Percentiles rank a stretch among this genome's conserved stretches.
Evolutionary conservation across 2,329 filamentous ascomycete genomes (phyloP).

Genomic region (Diaporthe citriasiana): DNA sequence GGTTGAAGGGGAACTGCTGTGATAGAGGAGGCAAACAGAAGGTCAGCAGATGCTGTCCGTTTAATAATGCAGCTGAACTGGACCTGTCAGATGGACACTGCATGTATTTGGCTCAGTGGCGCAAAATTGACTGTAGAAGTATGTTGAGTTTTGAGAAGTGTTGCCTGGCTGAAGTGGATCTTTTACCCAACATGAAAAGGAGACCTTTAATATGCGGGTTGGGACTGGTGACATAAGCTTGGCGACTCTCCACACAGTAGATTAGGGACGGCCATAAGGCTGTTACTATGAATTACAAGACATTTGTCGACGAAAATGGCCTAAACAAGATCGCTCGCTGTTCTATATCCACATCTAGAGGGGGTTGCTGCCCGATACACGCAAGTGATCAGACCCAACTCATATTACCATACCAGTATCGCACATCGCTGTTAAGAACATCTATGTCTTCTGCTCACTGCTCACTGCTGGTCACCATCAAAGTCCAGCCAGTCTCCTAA

Average conservation of each 20-base stretch:
- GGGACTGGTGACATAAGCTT: too few species aligned
- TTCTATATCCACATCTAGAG: too few species aligned
- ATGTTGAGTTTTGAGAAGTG: background rate
- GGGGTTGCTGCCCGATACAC: too few species aligned
- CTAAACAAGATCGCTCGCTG: too few species aligned
- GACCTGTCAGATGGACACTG: background rate
- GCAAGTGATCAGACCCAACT: background rate
- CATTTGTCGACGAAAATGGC: too few species aligned
- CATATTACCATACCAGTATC: too few species aligned
- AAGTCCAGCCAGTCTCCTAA: constrained; percentile 54
- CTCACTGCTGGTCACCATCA: constrained; percentile 13
- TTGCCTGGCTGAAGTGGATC: background rate
- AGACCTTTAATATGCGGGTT: too few species aligned
- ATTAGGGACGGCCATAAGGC: too few species aligned
- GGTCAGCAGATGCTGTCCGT: background rate
- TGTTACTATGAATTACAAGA: too few species aligned
- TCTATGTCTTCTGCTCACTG: too few species aligned
- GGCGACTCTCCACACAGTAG: too few species aligned
- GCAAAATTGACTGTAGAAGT: background rate
- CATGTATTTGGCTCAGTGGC: background rate
- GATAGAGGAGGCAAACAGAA: background rate
- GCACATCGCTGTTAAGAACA: background rate
- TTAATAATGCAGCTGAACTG: background rate
- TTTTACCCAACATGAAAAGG: background rate
- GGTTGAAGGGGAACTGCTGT: background rate